These are phyloP conservation scores for Coleophoma cylindrospora DNA, from an alignment of 2,329 filamentous ascomycete genomes.

Conservation along the genomic window DNA sequence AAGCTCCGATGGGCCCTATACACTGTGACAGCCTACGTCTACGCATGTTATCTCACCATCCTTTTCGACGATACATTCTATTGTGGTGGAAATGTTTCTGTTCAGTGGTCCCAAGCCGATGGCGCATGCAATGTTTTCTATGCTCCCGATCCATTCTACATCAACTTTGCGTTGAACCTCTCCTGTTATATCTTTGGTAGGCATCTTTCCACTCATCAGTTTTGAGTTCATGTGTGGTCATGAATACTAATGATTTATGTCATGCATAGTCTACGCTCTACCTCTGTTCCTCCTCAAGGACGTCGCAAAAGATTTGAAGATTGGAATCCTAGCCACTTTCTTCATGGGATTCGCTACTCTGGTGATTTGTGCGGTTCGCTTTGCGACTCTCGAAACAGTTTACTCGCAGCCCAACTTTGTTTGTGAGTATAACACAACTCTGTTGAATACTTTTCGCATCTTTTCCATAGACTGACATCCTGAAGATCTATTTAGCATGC, in stretches of 20 bases:
- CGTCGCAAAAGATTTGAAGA: neutral
- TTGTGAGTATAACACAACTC: neutral
- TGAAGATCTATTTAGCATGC: neutral
- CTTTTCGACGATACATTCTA: slow-evolving; percentile 1
- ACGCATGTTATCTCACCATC: neutral
- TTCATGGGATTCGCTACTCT: neutral
- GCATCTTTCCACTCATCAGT: neutral
- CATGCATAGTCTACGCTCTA: neutral
- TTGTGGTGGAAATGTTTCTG: neutral
- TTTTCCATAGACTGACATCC: neutral
- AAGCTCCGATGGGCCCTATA: neutral
- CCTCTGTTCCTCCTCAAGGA: neutral
- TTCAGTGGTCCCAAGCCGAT: neutral
- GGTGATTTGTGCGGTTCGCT: neutral
- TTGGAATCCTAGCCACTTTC: neutral
- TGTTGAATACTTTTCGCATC: neutral
- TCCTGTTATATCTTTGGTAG: neutral
- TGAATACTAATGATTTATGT: neutral
- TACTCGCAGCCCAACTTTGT: neutral
- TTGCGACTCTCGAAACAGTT: neutral
- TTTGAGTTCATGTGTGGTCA: neutral
- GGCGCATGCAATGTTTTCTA: slow-evolving; percentile 1
- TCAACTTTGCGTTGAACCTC: neutral
- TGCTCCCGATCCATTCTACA: neutral
- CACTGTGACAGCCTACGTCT: neutral